Percentiles rank a stretch among this genome's conserved stretches.
phyloP scores from a whole-genome alignment of 495 filamentous ascomycete species.

The Xylaria cubensis region DNA sequence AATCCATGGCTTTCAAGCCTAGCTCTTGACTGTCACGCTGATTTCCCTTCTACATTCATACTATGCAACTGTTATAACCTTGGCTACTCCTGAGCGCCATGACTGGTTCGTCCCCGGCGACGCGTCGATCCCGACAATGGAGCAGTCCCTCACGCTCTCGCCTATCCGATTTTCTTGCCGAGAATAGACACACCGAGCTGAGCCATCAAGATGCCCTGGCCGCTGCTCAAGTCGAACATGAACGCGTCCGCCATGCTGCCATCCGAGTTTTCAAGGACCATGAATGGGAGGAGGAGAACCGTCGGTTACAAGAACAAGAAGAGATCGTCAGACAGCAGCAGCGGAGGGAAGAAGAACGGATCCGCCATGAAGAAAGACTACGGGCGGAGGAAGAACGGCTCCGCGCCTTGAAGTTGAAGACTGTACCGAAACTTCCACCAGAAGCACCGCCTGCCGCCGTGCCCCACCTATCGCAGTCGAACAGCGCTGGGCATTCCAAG shows the following conservation, averaged over 20 bases:
- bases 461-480: background rate
- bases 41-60: background rate
- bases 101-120: slow-evolving; percentile 47
- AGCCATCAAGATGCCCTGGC: slow-evolving; percentile 68
- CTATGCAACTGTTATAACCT: slow-evolving; percentile 27
- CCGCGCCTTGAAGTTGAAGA: slow-evolving; percentile 50
- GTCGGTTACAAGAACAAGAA: slow-evolving; percentile 55
- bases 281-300: slow-evolving; percentile 53
- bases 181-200: slow-evolving; percentile 51
- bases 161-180: slow-evolving; percentile 46
- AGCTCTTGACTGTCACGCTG: background rate
- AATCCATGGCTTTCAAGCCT: slow-evolving; percentile 2
- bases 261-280: slow-evolving; percentile 53
- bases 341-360: slow-evolving; percentile 59
- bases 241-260: slow-evolving; percentile 68
- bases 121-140: slow-evolving; percentile 44
- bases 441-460: slow-evolving; percentile 13
- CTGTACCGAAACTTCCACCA: slow-evolving; percentile 49
- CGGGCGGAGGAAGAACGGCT: slow-evolving; percentile 50
- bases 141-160: slow-evolving; percentile 43
- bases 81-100: slow-evolving; percentile 35
- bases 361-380: slow-evolving; percentile 50
- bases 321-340: slow-evolving; percentile 48
- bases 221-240: slow-evolving; percentile 66
- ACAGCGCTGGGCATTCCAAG: slow-evolving; percentile 10